Evolutionary conservation across 2,329 filamentous ascomycete species (phyloP), one percentile per base, ranked within the genome.

Genomic region (Penicillium sp.): DNA sequence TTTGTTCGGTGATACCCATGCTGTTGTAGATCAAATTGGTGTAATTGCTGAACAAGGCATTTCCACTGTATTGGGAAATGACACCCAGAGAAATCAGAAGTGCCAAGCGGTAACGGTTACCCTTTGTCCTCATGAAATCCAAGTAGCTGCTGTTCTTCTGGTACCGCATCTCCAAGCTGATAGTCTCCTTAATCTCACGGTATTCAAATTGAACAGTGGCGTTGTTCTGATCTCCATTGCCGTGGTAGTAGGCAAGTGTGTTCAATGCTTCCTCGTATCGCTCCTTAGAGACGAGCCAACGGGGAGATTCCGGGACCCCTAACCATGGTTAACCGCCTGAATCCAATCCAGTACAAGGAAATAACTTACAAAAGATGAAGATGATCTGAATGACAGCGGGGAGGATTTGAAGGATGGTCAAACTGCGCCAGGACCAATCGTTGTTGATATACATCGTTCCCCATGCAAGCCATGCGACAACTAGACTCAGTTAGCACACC

Each of bases 51-150:
- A 89, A 84, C 2, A 89, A 74, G 18, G 83, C 85, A 66, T 88
- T 89, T 43, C 86, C 86, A 50, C 81, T 85, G 74, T 86, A 88
- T 71, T 89, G 85, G 2, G 84, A 87, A 66, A 88, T 86, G 62
- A 88, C 73, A 65, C 85, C 86, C 18, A 89, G 78, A 0, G 83
- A 86, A 40, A 87, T 70, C 40, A 87, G 76, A 53, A 89, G 82
- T 46, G 81, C 77, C 43, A 89, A 75, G 11, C 86, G 79, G 76
- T 85, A 85, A 50, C 84, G 79, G 76, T 89, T 88, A 29, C 86
- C 85, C 64, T 77, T 80, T 26, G 86, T 88, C 60, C 74, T 75
- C 63, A 88, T 62, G 62, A 89, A 85, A 66, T 87, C 84, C 16
- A 81, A 59, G 69, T 86, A 89, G 58, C 75, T 80, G 45, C 79